A percentile compares a stretch with the other conserved stretches of the same genome.
Conservation (phyloP, 2,329 filamentous ascomycete species). For the Trichoderma sp. region DNA sequence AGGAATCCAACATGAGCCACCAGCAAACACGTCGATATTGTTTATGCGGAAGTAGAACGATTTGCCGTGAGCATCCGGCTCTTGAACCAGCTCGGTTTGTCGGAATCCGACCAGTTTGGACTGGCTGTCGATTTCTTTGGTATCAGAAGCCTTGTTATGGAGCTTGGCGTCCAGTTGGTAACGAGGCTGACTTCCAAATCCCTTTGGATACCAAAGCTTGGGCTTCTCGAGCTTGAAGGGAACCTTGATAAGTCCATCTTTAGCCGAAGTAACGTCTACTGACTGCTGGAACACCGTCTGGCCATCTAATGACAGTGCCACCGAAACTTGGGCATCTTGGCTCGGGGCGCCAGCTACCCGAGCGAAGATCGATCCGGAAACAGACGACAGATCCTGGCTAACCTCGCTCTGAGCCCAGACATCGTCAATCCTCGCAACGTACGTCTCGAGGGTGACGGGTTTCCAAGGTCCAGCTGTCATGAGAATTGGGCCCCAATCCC, state of each 20-base stretch:
- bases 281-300: conserved; percentile 22
- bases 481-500: conserved; percentile 67
- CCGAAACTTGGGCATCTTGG: conserved; percentile 24
- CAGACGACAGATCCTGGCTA: conserved; percentile 36
- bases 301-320: conserved; percentile 28
- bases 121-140: background rate
- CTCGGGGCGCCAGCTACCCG: conserved; percentile 36
- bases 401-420: conserved; percentile 45
- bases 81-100: conserved; percentile 54
- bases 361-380: conserved; percentile 37
- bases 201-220: conserved; percentile 31
- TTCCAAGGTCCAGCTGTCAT: conserved; percentile 66
- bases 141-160: background rate
- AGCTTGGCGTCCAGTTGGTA: conserved; percentile 13
- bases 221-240: conserved; percentile 35
- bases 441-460: conserved; percentile 63
- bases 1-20: conserved; percentile 76
- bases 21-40: conserved; percentile 68
- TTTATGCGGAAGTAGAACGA: conserved; percentile 76
- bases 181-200: conserved; percentile 20
- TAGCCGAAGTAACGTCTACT: background rate
- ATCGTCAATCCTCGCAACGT: conserved; percentile 56
- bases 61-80: conserved; percentile 58
- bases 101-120: conserved; percentile 63
- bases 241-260: conserved; percentile 7